These are phyloP conservation scores for Schizochytrium sp. DNA, from an alignment of 108 stramenopile species.

Conservation along the genomic window DNA sequence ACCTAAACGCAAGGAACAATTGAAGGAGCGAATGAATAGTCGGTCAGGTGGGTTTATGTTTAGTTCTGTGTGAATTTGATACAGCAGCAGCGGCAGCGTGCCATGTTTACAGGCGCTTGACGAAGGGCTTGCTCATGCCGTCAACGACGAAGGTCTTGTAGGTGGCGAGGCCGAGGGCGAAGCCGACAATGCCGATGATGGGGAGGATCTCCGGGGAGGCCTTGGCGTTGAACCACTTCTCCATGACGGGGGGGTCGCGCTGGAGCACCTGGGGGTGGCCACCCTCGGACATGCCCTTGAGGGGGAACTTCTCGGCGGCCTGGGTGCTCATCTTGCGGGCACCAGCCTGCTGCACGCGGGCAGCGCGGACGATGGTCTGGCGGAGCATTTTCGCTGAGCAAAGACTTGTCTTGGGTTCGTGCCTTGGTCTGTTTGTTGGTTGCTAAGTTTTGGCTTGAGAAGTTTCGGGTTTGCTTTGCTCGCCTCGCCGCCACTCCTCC, in stretches of 20 bases:
- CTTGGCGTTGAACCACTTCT: not conserved
- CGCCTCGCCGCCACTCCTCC: no score
- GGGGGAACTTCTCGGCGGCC: not conserved
- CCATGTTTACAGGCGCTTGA: not conserved
- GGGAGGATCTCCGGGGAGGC: not conserved
- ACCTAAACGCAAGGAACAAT: no score
- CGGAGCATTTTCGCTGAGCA: not conserved
- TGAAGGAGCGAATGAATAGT: not conserved
- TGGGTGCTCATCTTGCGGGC: not conserved
- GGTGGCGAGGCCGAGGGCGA: conserved; percentile 4
- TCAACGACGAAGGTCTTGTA: conserved; percentile 12
- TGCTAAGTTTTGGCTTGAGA: not conserved
- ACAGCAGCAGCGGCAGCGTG: not conserved
- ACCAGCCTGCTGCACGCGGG: not conserved
- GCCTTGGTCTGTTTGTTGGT: not conserved
- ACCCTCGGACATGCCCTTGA: not conserved
- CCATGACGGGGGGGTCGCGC: not conserved
- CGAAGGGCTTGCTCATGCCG: conserved; percentile 8
- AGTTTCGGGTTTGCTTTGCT: not conserved
- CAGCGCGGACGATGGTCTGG: not conserved
- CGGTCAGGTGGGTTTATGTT: not conserved
- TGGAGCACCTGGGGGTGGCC: conserved; percentile 12
- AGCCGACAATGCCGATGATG: conserved; percentile 4
- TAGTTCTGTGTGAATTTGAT: not conserved
- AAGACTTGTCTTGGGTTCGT: not conserved